Conservation (phyloP, 805 yeast species). For the Myxozyma sirexii region DNA sequence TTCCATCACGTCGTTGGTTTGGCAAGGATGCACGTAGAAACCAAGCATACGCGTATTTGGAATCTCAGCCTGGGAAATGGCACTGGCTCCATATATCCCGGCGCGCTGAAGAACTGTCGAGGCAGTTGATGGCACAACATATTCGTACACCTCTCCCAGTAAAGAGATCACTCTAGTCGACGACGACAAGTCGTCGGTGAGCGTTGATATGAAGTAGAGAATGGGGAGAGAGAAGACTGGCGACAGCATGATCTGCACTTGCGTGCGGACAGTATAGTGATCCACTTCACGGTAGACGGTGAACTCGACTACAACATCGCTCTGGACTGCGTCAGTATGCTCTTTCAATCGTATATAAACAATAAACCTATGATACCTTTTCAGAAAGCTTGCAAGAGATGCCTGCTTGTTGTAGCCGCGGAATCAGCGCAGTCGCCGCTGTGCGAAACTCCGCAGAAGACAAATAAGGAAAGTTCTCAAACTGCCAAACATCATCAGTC, state of each 20-base stretch:
- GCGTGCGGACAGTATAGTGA: neutral
- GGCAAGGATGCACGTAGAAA: slow-evolving; percentile 33
- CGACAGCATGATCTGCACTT: slow-evolving; percentile 18
- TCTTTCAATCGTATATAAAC: neutral
- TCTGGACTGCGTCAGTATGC: neutral
- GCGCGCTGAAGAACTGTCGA: neutral
- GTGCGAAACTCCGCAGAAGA: slow-evolving; percentile 10
- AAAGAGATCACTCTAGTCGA: slow-evolving; percentile 6
- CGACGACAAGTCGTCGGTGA: slow-evolving; percentile 15
- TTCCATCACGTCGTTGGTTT: slow-evolving; percentile 27
- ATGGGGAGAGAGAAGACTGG: slow-evolving; percentile 20
- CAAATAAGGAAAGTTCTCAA: slow-evolving; percentile 14
- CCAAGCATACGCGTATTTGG: slow-evolving; percentile 16
- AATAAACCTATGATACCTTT: neutral
- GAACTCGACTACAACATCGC: neutral
- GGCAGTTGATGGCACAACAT: neutral
- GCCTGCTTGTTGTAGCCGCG: slow-evolving; percentile 14
- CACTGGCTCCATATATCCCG: slow-evolving; percentile 3
- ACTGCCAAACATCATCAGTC: too few relatives aligned
- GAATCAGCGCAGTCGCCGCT: slow-evolving; percentile 17
- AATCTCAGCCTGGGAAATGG: slow-evolving; percentile 30
- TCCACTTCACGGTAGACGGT: neutral
- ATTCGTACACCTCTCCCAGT: slow-evolving; percentile 14
- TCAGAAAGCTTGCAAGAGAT: neutral
- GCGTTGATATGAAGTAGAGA: slow-evolving; percentile 21